Base-by-base conservation (phyloP, 257 asterid species). In the Verbascum thapsus region DNA sequence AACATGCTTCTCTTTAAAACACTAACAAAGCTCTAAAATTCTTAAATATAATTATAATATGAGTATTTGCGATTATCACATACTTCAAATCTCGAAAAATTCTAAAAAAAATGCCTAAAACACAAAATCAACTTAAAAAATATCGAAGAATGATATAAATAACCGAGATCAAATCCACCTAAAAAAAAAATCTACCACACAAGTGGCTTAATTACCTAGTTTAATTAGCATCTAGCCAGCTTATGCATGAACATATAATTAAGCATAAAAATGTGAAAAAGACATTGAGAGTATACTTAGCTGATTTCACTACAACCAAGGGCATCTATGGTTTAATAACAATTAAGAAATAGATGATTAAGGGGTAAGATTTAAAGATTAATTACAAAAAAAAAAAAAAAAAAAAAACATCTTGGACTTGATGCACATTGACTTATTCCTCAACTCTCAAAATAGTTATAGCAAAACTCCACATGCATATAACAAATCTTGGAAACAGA, bases 251-350 rank as follows among this genome's bases (percentile, higher is more conserved):
- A 58, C 48, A 18, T 35, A 42, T 41, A 58, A 48, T 26, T 37
- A 54, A 72, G 30, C 37, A 55, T 47, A 16, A 20, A 58, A 37
- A 9, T 49, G 51, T 19, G n/a, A 18, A 12, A 63, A 64, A 68
- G 72, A 78, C 85, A 81, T 7, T 70, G 53, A 43, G 76, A 79
- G 81, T 42, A 62, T 48, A 73, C 63, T 58, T 43, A 73, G 83
- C 85, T 77, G 84, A 35, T 44, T 65, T 52, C 81, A 59, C 85
- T 53, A 47, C 17, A 75, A 68, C 70, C 83, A 66, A 86, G 80
- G 60, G 61, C 77, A 60, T 80, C 76, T 74, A 43, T 78, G 82
- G 64, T 26, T 72, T 64, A 67, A 63, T 63, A 78, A 69, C 34
- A 69, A 52, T 77, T 69, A 76, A 67, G 57, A 65, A 61, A 53